Evolutionary conservation across 176 grass and related monocot genomes (phyloP), one percentile per base, ranked within the genome.

Genomic region (Melocanna baccifera): DNA sequence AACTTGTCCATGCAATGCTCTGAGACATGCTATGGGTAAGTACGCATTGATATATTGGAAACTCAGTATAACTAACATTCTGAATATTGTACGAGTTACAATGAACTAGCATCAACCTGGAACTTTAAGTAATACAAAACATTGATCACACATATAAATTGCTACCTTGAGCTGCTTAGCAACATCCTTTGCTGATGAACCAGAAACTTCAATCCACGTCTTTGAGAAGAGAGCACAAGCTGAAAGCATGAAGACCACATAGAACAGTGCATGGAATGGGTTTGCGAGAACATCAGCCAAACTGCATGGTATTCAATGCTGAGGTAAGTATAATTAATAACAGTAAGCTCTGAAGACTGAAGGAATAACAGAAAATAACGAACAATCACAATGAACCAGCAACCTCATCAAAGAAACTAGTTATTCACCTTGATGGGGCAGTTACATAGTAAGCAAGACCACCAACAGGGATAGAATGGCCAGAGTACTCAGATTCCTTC

Each of bases 361-460:
- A 22, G 22, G 59, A 85, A 43, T 52, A 75, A 47, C 14, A 77
- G 30, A 82, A 76, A 45, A 51, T 16, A 41, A 73, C 29, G 19
- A 29, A 81, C 5, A 69, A 84, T n/a, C 40, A 82, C 16, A 15
- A 69, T 16, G 6, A 71, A 39, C 43, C 14, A 9, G 26, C 1
- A 28, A 40, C 20, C 59, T 26, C 34, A 29, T 30, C 5, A 63
- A 77, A 77, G 63, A 37, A 90, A 86, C 11, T 76, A 50, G 23
- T 2, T 16, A 40, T 82, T 71, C 64, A 98, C 93, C 96, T 98
- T 77, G 93, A 98, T 88, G 96, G 96, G 36, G 96, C 89, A 55
- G 96, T 98, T n/a, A 98, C 92, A 82, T 88, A 95, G 89, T 98
- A 95, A 84, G 96, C 91, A 85, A 98, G 84, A 73, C 96, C 96